These are phyloP conservation scores for Aspergillus niger DNA, from an alignment of 2,329 filamentous ascomycete species.

Conservation along the genomic window DNA sequence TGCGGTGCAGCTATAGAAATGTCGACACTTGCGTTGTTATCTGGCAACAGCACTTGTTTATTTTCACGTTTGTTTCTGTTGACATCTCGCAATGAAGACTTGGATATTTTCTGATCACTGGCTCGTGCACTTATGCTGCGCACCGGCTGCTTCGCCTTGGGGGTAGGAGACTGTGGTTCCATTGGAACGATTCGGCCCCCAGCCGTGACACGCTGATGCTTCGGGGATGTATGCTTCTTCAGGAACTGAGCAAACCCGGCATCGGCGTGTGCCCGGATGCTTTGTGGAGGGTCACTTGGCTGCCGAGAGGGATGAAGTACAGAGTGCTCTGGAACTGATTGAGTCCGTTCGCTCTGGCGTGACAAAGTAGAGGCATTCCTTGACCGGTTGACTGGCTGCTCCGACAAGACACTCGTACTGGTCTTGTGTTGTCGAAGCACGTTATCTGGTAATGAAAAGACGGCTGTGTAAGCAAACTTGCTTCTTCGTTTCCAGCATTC, in stretches of 20 bases:
- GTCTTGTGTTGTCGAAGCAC: slow-evolving; percentile 24
- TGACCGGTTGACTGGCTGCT: slow-evolving; percentile 29
- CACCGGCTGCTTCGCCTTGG: slow-evolving; percentile 37
- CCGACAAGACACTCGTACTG: slow-evolving; percentile 26
- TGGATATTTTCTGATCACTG: background rate
- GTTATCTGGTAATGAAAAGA: slow-evolving; percentile 23
- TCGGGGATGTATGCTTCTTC: slow-evolving; percentile 51
- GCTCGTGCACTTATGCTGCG: slow-evolving; percentile 7
- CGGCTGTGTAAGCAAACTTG: background rate
- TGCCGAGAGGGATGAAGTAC: slow-evolving; percentile 31
- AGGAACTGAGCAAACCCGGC: slow-evolving; percentile 50
- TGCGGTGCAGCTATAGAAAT: slow-evolving; percentile 8
- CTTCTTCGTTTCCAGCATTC: too few relatives aligned
- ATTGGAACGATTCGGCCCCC: slow-evolving; percentile 53
- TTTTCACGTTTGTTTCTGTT: slow-evolving; percentile 10
- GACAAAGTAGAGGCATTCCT: slow-evolving; percentile 27
- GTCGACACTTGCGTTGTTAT: background rate
- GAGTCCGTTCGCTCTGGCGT: slow-evolving; percentile 20
- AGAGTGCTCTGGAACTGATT: slow-evolving; percentile 17
- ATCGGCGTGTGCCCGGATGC: slow-evolving; percentile 37
- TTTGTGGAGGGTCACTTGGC: slow-evolving; percentile 37
- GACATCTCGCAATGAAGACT: background rate
- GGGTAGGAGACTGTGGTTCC: slow-evolving; percentile 36
- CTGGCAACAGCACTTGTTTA: background rate
- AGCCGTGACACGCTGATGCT: slow-evolving; percentile 52